Evolutionary conservation across 768 basidiomycete species (phyloP), one percentile per base, ranked within the genome.

Genomic region (Mycena sanguinolenta): DNA sequence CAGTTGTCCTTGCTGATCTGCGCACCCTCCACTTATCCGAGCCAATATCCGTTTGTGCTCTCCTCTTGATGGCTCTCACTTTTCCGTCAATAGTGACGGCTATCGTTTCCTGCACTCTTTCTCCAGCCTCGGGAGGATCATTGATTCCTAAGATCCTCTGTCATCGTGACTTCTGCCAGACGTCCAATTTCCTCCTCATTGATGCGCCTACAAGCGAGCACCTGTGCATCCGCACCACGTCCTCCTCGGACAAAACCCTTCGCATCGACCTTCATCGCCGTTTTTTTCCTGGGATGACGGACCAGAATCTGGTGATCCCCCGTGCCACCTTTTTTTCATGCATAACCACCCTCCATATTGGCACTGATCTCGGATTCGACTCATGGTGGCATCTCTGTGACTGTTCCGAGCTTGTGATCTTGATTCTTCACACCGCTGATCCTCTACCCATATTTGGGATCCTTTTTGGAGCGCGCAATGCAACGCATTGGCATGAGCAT

Each of bases 41-140:
- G n/a, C 60, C 60, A 14, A 32, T 62, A 19, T 52, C n/a, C 12
- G 49, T 50, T 27, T 62, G 60, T 27, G 28, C 28, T 50, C 46
- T 50, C 2, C 34, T 62, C 30, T 23, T 62, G 30, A 50, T 14
- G 27, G 44, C 30, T 44, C 58, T 60, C 58, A 60, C 39, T 27
- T 60, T 60, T 27, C 58, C 39, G 28, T 42, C 58, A 19, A 42
- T 59, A 4, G 38, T 42, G 38, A 59, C 36, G n/a, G 27, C 12
- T 21, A 21, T 21, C 27, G 39, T 60, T 30, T 25, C 38, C 38
- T 60, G 39, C n/a, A n/a, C n/a, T n/a, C n/a, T n/a, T n/a, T n/a
- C n/a, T n/a, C 25, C 25, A 5, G 32, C 32, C 27, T 60, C 3
- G 9, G 10, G 9, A 39, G 32, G 4, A 10, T 46, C 28, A 39